A percentile compares a stretch with the other conserved stretches of the same genome.
Conservation (phyloP, 371 early-diverging fungal genomes). For the Globomyces sp. region DNA sequence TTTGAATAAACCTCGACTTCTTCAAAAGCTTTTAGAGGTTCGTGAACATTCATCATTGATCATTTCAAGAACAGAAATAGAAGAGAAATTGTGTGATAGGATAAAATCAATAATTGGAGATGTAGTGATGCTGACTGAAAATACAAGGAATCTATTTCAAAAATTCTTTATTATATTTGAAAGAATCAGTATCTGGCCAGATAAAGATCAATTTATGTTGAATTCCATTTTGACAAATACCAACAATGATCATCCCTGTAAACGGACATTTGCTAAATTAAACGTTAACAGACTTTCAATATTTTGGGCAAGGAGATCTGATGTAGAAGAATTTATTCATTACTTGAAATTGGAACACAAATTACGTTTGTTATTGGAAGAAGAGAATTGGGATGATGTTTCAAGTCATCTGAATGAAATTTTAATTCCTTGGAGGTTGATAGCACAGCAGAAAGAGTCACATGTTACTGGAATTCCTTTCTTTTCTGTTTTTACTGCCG, state of each 20-base stretch:
- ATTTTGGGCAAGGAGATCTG: conserved; percentile 32
- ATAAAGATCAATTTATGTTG: conserved; percentile 9
- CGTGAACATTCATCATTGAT: not conserved
- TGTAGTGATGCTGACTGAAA: not conserved
- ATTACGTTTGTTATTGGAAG: not conserved
- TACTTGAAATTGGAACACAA: conserved; percentile 19
- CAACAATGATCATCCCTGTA: conserved; percentile 2
- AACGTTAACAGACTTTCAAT: conserved; percentile 22
- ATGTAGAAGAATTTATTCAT: conserved; percentile 22
- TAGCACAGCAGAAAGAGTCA: not conserved
- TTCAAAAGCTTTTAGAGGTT: not conserved
- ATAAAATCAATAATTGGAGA: not conserved
- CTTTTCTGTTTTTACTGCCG: conserved; percentile 32
- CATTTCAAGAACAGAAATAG: not conserved
- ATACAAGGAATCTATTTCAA: not conserved
- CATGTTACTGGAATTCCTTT: conserved; percentile 35
- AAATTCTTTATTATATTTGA: conserved; percentile 30
- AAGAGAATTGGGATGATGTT: not conserved
- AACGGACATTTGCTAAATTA: conserved; percentile 8
- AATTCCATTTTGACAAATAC: conserved; percentile 22
- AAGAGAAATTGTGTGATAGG: not conserved
- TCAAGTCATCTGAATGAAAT: conserved; percentile 13
- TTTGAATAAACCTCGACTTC: not conserved
- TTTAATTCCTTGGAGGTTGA: conserved; percentile 22
- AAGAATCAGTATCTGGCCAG: conserved; percentile 23